Base-by-base conservation (phyloP, 2,329 filamentous ascomycete species). In the Monilinia vaccinii-corymbosi region DNA sequence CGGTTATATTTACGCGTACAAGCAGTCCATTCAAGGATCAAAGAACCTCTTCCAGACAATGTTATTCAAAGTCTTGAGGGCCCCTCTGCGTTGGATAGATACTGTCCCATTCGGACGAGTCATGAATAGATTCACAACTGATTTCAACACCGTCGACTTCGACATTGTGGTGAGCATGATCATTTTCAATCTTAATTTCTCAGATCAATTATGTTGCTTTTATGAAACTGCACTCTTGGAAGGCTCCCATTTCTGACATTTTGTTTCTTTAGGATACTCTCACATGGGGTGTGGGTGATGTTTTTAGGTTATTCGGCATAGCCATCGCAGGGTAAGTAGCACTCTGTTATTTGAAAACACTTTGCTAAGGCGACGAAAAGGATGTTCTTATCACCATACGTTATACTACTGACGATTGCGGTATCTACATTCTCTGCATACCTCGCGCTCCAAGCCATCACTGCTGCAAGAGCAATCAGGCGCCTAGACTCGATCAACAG, bases 41-140 rank as follows among this genome's bases (percentile, higher is more conserved):
- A 77, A 82, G 47, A 75, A 75, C 50, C 75, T 91, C 4, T 92
- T 91, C 65, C 77, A 81, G 32, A 79, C 80, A 52, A 80, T 91
- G 65, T 82, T 86, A 32, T 83, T 81, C 65, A 77, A 81, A 2
- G 79, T 92, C 8, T 76, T 92, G 9, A 82, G 86, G 18, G 83
- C 88, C 7, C 88, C 86, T 0, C 76, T 91, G 18, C 79, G 87
- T 60, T 91, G 87, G 87, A 77, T 91, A 23, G 88, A 92, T 68
- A 91, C 87, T 0, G 84, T 89, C 0, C 88, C 88, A 0, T 77
- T 89, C 1, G 88, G 88, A 4, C 81, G 88, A 46, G 81, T 91
- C 36, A 76, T 91, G 32, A 91, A 91, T 73, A 80, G 88, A 3
- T 89, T 91, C 71, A 89, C 87, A 0, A 78, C 84, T 3, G 88